Conservation (phyloP, 2,329 filamentous ascomycete species). For the Leptosphaerulina australis region DNA sequence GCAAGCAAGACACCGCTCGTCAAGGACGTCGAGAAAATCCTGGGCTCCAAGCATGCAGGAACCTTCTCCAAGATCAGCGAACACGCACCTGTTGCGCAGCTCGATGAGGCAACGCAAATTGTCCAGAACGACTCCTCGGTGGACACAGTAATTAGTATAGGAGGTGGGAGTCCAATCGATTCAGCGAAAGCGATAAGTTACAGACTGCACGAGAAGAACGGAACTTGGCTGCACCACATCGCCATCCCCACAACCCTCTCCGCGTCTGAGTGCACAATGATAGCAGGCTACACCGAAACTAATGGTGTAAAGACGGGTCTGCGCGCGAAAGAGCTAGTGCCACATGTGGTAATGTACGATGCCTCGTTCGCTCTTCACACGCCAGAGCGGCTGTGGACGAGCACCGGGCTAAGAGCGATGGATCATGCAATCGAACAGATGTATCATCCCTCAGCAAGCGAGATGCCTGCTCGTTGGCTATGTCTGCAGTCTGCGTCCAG, state of each 20-base stretch:
- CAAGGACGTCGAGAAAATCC: constrained; percentile 56
- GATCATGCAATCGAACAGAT: constrained; percentile 62
- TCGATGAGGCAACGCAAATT: constrained; percentile 58
- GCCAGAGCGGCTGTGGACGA: constrained; percentile 57
- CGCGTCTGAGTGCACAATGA: constrained; percentile 62
- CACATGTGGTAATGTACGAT: constrained; percentile 61
- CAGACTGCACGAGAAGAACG: constrained; percentile 42
- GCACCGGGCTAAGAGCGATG: constrained; percentile 60
- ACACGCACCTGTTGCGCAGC: constrained; percentile 61
- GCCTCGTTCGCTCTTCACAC: constrained; percentile 58
- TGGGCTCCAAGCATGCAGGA: constrained; percentile 57
- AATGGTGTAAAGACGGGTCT: constrained; percentile 59
- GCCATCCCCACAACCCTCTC: constrained; percentile 51
- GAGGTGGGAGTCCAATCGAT: constrained; percentile 63
- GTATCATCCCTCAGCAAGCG: constrained; percentile 59
- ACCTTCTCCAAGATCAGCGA: constrained; percentile 63
- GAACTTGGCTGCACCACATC: constrained; percentile 48
- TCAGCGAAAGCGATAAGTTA: constrained; percentile 48
- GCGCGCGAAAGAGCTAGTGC: constrained; percentile 50
- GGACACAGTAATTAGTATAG: constrained; percentile 62
- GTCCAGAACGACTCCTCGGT: constrained; percentile 55
- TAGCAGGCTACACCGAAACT: constrained; percentile 58
- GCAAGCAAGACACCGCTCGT: constrained; percentile 61
- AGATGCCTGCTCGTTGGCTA: constrained; percentile 58
- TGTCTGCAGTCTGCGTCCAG: constrained; percentile 53